Percentiles rank a stretch among this genome's conserved stretches.
These are phyloP conservation scores for Trichoderma virens DNA, from an alignment of 495 filamentous ascomycete species.

Conservation along the genomic window DNA sequence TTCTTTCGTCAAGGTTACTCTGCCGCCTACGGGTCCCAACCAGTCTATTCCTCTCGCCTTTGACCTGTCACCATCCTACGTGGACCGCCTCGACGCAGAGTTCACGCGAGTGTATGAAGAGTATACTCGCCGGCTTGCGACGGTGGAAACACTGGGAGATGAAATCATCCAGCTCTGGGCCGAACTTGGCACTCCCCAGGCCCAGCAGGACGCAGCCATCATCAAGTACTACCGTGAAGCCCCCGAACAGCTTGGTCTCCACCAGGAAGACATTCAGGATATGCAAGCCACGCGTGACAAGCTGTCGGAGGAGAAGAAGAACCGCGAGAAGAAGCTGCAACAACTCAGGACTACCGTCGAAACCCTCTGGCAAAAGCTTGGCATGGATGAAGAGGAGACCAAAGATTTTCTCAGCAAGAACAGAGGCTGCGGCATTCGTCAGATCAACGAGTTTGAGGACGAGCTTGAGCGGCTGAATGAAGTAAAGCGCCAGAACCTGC, in stretches of 20 bases:
- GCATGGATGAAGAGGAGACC: slow-evolving; percentile 69
- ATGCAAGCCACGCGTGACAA: slow-evolving; percentile 70
- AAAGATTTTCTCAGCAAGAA: slow-evolving; percentile 69
- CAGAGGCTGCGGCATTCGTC: slow-evolving; percentile 70
- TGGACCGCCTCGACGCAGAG: slow-evolving; percentile 77
- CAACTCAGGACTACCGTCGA: slow-evolving; percentile 70
- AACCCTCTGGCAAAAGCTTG: slow-evolving; percentile 80
- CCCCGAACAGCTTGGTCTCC: slow-evolving; percentile 88
- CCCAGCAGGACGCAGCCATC: slow-evolving; percentile 80
- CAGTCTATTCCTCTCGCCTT: slow-evolving; percentile 71
- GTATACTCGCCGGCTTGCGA: slow-evolving; percentile 70
- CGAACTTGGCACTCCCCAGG: slow-evolving; percentile 85
- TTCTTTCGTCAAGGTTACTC: slow-evolving; percentile 67
- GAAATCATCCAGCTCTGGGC: slow-evolving; percentile 93
- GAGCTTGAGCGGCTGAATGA: slow-evolving; percentile 81
- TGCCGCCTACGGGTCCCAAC: slow-evolving; percentile 73
- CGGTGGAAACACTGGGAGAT: slow-evolving; percentile 66
- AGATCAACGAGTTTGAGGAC: slow-evolving; percentile 90
- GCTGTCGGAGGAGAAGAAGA: slow-evolving; percentile 86
- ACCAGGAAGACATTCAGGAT: slow-evolving; percentile 70
- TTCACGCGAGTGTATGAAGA: slow-evolving; percentile 93
- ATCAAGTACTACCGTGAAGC: slow-evolving; percentile 82
- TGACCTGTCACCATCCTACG: slow-evolving; percentile 83
- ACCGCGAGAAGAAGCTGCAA: slow-evolving; percentile 71
- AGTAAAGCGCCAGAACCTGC: slow-evolving; percentile 87